A percentile compares a stretch with the other conserved stretches of the same genome.
Conservation (phyloP, 257 asterid species). For the Solanum rostratum region DNA sequence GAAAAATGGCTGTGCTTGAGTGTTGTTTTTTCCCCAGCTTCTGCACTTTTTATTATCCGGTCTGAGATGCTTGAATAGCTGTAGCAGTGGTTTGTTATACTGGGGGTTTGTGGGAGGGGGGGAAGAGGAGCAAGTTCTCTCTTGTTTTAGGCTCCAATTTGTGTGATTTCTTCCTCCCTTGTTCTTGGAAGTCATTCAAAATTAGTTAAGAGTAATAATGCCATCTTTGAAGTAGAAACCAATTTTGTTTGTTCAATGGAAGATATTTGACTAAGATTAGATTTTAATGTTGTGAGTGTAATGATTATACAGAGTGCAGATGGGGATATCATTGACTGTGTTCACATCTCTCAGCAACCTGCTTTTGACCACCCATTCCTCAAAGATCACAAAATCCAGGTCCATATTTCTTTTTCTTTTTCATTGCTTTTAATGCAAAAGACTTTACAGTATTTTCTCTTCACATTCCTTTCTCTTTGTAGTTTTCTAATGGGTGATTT, state of each 20-base stretch:
- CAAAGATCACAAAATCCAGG: slow-evolving; percentile 92
- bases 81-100: background rate
- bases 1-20: background rate
- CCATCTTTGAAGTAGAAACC: background rate
- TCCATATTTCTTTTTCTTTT: background rate
- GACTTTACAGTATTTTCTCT: background rate
- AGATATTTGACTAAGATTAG: background rate
- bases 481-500: background rate
- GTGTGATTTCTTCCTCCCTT: background rate
- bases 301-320: slow-evolving; percentile 62
- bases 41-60: too few relatives aligned
- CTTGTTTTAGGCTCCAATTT: background rate
- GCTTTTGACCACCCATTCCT: slow-evolving; percentile 92
- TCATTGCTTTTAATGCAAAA: background rate
- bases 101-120: background rate
- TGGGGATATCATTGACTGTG: slow-evolving; percentile 85
- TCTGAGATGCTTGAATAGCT: background rate
- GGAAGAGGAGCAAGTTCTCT: background rate
- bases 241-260: background rate
- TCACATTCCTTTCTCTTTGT: background rate
- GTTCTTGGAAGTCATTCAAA: background rate
- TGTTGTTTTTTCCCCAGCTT: background rate
- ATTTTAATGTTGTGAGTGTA: background rate
- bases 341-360: slow-evolving; percentile 70
- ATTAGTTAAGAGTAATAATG: background rate